Evolutionary conservation across 202 grass and related monocot species (phyloP).

Genomic region (Schoenoplectus triqueter): DNA sequence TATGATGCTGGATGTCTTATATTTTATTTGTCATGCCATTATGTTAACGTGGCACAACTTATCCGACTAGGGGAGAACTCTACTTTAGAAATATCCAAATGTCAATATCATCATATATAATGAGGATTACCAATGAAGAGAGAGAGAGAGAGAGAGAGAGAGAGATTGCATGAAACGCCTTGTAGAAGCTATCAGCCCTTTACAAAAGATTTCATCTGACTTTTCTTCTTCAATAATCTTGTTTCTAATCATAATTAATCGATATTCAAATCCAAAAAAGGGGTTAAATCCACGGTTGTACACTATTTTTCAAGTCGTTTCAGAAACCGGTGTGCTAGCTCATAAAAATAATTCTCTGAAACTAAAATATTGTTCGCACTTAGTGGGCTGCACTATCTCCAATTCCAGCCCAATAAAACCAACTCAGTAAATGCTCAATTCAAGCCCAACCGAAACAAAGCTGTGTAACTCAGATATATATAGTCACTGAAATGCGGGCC

Average conservation of each 20-base stretch:
- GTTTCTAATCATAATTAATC: not conserved
- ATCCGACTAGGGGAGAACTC: not conserved
- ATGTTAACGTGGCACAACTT: not conserved
- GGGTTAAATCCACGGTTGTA: not conserved
- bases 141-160: not conserved
- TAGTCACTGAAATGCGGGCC: constrained; percentile 39
- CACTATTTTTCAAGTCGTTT: constrained; percentile 18
- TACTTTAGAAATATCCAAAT: not conserved
- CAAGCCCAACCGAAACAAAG: constrained; percentile 14
- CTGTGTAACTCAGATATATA: not conserved
- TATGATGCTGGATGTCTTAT: not conserved
- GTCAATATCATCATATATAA: not conserved
- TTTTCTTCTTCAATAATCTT: not conserved
- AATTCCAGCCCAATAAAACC: constrained; percentile 27
- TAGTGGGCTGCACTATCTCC: constrained; percentile 43
- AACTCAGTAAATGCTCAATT: not conserved
- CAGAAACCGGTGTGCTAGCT: constrained; percentile 23
- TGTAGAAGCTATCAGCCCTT: not conserved
- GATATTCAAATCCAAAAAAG: constrained; percentile 3
- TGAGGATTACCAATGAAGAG: not conserved
- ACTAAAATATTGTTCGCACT: not conserved
- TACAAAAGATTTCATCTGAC: not conserved
- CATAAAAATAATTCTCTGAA: not conserved
- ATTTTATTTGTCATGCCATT: not conserved
- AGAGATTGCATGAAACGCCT: not conserved